These are phyloP conservation scores for Diaporthe ampelina DNA, from an alignment of 2,329 filamentous ascomycete genomes.

Conservation along the genomic window DNA sequence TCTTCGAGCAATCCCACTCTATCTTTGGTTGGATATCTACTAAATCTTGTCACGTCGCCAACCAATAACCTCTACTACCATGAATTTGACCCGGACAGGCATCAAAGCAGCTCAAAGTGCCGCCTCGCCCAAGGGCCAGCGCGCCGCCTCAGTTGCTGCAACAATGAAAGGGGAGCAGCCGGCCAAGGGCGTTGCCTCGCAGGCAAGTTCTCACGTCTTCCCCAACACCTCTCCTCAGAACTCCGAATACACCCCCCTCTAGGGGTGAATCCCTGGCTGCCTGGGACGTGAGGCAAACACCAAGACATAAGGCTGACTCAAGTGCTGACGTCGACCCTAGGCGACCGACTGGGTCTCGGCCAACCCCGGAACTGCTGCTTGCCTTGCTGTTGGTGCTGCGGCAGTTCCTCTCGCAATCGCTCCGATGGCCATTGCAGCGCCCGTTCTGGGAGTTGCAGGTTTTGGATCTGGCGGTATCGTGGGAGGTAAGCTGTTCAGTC, in stretches of 20 bases:
- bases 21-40: not conserved
- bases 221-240: not conserved
- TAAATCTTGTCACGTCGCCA: not conserved
- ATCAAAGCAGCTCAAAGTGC: not conserved
- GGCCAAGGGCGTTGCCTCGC: not conserved
- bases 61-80: not conserved
- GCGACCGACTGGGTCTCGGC: constrained; percentile 18
- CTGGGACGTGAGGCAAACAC: not conserved
- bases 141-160: not conserved
- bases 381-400: constrained; percentile 5
- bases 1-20: not conserved
- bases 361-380: constrained; percentile 22
- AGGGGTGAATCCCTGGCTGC: not conserved
- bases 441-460: constrained; percentile 35
- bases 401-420: constrained; percentile 16
- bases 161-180: constrained; percentile 1
- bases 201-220: not conserved
- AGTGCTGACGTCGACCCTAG: not conserved
- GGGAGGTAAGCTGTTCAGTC: constrained; percentile 36
- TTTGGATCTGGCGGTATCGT: constrained; percentile 38
- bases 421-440: constrained; percentile 37
- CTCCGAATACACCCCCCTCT: too few relatives aligned
- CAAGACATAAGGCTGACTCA: not conserved
- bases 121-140: not conserved
- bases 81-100: not conserved